phyloP scores from a whole-genome alignment of 495 filamentous ascomycete species.

The Xylaria curta region DNA sequence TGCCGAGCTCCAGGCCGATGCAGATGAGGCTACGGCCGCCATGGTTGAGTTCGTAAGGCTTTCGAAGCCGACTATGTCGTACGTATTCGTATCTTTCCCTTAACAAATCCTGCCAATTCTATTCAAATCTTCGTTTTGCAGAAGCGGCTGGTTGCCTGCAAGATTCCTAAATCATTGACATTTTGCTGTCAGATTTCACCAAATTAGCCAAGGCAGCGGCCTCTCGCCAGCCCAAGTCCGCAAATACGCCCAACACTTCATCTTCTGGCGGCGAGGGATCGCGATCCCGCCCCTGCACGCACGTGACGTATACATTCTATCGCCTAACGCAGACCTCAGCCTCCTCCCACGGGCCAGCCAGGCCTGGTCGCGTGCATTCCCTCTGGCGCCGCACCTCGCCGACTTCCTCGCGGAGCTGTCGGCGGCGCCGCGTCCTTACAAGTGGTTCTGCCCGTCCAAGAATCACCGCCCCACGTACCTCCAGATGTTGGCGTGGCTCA shows the following conservation, averaged over 20 bases:
- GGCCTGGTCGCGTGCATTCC: conserved; percentile 78
- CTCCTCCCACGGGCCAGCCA: conserved; percentile 72
- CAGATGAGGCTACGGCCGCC: conserved; percentile 70
- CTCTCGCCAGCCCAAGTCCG: conserved; percentile 82
- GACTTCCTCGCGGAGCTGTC: conserved; percentile 84
- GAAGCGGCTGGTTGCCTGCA: conserved; percentile 17
- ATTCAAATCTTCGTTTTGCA: background rate
- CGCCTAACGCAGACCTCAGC: conserved; percentile 84
- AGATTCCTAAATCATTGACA: background rate
- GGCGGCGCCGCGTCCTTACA: conserved; percentile 77
- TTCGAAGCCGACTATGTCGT: conserved; percentile 83
- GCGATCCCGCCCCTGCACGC: conserved; percentile 90
- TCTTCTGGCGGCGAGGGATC: conserved; percentile 92
- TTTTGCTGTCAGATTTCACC: conserved; percentile 63
- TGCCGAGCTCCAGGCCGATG: conserved; percentile 79
- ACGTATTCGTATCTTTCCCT: conserved; percentile 29
- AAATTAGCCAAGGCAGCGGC: conserved; percentile 73
- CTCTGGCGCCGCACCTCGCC: conserved; percentile 77
- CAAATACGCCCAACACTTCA: conserved; percentile 84
- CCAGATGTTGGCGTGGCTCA: conserved; percentile 87
- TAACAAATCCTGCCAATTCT: background rate
- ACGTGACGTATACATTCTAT: conserved; percentile 90
- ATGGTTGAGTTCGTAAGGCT: conserved; percentile 84
- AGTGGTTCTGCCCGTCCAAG: conserved; percentile 81
- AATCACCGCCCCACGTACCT: conserved; percentile 88